Evolutionary conservation across 768 basidiomycete species (phyloP), one percentile per base, ranked within the genome.

Genomic region (Tulasnella sp.): DNA sequence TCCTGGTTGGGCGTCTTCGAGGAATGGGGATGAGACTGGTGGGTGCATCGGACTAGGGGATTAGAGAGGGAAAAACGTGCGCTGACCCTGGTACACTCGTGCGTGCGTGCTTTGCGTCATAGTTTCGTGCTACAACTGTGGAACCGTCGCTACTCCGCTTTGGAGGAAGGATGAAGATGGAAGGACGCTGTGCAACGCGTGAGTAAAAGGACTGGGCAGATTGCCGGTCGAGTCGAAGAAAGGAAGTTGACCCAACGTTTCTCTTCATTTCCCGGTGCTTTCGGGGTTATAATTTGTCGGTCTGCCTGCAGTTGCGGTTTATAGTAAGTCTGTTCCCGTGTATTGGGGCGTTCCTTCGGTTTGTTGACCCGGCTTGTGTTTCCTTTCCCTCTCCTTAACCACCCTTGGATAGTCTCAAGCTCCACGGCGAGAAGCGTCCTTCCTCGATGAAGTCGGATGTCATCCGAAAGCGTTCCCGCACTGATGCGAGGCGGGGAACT

Each of bases 141-240:
- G 93, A 80, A 94, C 93, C 31, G 94, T 92, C 2, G 92, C 93
- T 17, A 94, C 93, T 6, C 93, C 93, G 15, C 87, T 94, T 52
- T 94, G 93, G 93, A 88, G 93, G 78, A 94, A 94, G 83, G 93
- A 94, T 79, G 93, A 94, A 79, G 93, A 94, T 83, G 93, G 93
- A 74, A 93, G 93, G 85, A 94, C 93, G 0, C 92, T 94, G 52
- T 94, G 93, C 85, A 94, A 94, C 80, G 93, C 93, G 91, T 94
- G 82, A 83, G 91, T 88, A 36, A 31, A 37, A 64, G 67, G 38
- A 52, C n/a, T 39, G 76, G 42, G 49, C 52, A 45, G n/a, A 73
- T 67, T n/a, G 73, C 70, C 74, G 42, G n/a, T n/a, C 3, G n/a
- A 14, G 31, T 14, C 29, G 29, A 29, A 64, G 58, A 64, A 64